phyloP scores from a whole-genome alignment of 176 grass and related monocot species.

The Phyllostachys edulis region DNA sequence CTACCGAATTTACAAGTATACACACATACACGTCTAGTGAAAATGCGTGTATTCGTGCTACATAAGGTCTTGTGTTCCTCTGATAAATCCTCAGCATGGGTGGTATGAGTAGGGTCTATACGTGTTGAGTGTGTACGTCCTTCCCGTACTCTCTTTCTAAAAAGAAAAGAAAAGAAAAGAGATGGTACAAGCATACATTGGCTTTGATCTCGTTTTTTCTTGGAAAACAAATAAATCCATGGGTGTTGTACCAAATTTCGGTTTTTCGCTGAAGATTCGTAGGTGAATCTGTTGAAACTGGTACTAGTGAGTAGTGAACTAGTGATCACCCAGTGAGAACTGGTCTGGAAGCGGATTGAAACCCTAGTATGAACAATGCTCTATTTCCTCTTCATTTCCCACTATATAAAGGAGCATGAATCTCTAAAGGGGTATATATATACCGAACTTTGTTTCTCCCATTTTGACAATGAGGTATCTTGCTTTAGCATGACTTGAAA shows the following conservation, averaged over 20 bases:
- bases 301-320: background rate
- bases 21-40: too few species aligned
- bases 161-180: too few species aligned
- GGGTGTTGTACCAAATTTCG: background rate
- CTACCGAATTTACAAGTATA: too few species aligned
- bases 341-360: background rate
- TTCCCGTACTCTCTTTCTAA: too few species aligned
- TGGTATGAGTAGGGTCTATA: too few species aligned
- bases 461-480: slow-evolving; percentile 36
- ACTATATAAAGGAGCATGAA: slow-evolving; percentile 27
- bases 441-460: background rate
- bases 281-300: background rate
- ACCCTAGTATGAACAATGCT: slow-evolving; percentile 43
- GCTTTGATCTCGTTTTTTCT: background rate
- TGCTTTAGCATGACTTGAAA: slow-evolving; percentile 27
- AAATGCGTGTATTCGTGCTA: too few species aligned
- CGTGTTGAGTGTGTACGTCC: too few species aligned
- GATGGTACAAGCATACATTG: background rate
- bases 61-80: too few species aligned
- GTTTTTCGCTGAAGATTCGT: background rate
- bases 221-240: background rate
- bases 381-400: slow-evolving; percentile 29
- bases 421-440: slow-evolving; percentile 18
- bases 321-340: background rate
- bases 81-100: too few species aligned